Conservation (phyloP, 2,329 filamentous ascomycete genomes). For the Chlorencoelia australis region DNA sequence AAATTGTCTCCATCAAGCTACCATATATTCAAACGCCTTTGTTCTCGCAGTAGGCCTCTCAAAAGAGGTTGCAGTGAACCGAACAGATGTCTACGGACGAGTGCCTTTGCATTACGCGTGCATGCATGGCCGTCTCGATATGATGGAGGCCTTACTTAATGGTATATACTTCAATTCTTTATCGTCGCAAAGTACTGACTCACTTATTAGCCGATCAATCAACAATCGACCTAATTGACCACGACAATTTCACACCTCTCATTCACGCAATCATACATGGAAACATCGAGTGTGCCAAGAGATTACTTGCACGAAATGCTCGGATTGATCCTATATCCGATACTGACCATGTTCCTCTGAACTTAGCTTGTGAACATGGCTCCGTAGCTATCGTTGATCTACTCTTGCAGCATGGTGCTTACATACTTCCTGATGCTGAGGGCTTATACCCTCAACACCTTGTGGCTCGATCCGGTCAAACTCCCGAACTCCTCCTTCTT, state of each 20-base stretch:
- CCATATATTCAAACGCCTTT: constrained; percentile 78
- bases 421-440: constrained; percentile 88
- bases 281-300: constrained; percentile 68
- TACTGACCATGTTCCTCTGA: constrained; percentile 86
- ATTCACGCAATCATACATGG: constrained; percentile 92
- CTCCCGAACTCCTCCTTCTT: constrained; percentile 66
- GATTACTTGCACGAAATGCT: constrained; percentile 68
- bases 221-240: constrained; percentile 81
- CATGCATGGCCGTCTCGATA: constrained; percentile 81
- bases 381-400: constrained; percentile 77
- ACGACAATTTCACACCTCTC: constrained; percentile 93
- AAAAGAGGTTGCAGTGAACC: constrained; percentile 63
- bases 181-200: constrained; percentile 7
- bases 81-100: constrained; percentile 86
- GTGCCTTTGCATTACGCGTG: constrained; percentile 93
- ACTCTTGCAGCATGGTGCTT: constrained; percentile 68
- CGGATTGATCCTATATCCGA: constrained; percentile 78
- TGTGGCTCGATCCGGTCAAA: constrained; percentile 80
- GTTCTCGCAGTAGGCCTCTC: constrained; percentile 69
- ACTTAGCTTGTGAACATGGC: constrained; percentile 89
- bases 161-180: constrained; percentile 31
- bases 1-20: constrained; percentile 93
- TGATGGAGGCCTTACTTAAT: constrained; percentile 64
- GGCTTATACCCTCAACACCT: constrained; percentile 95
- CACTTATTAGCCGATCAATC: constrained; percentile 48